These are phyloP conservation scores for Gremmenia infestans DNA, from an alignment of 2,329 filamentous ascomycete species.

Conservation along the genomic window DNA sequence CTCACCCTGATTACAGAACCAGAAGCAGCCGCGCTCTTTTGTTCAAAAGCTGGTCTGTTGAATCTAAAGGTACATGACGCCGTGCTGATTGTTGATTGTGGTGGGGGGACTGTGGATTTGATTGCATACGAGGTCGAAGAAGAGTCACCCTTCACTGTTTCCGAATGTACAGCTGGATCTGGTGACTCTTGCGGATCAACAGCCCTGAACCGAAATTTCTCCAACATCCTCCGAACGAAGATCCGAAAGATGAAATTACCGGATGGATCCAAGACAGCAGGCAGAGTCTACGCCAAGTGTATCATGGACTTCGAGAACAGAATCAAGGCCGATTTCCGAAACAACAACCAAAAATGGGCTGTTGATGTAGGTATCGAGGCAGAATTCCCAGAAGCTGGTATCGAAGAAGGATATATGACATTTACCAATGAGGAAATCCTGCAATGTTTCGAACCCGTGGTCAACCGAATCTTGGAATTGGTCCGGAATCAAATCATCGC, in stretches of 20 bases:
- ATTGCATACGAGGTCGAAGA: conserved; percentile 99
- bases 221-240: conserved; percentile 94
- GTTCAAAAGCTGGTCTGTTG: conserved; percentile 90
- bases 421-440: conserved; percentile 99
- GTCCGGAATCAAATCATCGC: conserved; percentile 98
- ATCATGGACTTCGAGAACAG: conserved; percentile 99
- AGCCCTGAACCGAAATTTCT: conserved; percentile 95
- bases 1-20: conserved; percentile 93
- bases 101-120: conserved; percentile 96
- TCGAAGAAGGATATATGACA: conserved; percentile 99
- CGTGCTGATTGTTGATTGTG: conserved; percentile 96
- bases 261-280: conserved; percentile 94
- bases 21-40: conserved; percentile 95
- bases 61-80: conserved; percentile 98
- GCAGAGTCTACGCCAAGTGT: conserved; percentile 96
- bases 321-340: conserved; percentile 99
- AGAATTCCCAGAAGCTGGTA: conserved; percentile 94
- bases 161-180: conserved; percentile 93
- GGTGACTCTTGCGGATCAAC: conserved; percentile 99
- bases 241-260: conserved; percentile 99
- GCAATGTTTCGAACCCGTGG: conserved; percentile 97
- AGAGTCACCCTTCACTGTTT: conserved; percentile 93
- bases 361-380: conserved; percentile 98
- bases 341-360: conserved; percentile 98
- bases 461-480: conserved; percentile 92